phyloP scores from a whole-genome alignment of 495 filamentous ascomycete species.

The Podospora sp. region DNA sequence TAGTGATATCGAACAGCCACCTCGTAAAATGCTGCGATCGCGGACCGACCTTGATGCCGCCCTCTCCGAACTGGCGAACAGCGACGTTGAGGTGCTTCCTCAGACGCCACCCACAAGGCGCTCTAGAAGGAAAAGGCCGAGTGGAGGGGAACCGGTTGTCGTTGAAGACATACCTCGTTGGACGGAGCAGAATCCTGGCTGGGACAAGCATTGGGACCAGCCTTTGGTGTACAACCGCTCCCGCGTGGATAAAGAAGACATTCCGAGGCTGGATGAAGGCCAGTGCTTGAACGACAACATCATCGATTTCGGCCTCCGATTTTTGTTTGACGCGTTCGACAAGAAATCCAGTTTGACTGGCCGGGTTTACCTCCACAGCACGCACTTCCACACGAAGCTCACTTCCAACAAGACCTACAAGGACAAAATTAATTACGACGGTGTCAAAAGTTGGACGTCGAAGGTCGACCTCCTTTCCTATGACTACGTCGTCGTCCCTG shows the following conservation, averaged over 20 bases:
- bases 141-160: not conserved
- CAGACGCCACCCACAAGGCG: not conserved
- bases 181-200: slow-evolving; percentile 45
- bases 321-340: slow-evolving; percentile 66
- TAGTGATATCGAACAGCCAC: not conserved
- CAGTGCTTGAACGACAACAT: slow-evolving; percentile 92
- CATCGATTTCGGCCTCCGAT: slow-evolving; percentile 81
- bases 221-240: slow-evolving; percentile 72
- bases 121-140: slow-evolving; percentile 8
- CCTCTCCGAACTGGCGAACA: not conserved
- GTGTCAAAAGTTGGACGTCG: slow-evolving; percentile 86
- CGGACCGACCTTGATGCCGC: no score
- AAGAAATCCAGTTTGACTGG: slow-evolving; percentile 58
- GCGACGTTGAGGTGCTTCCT: not conserved
- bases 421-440: slow-evolving; percentile 71
- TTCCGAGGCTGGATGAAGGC: slow-evolving; percentile 77
- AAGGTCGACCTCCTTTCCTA: slow-evolving; percentile 82
- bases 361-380: slow-evolving; percentile 84
- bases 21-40: no score
- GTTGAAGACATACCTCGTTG: slow-evolving; percentile 33
- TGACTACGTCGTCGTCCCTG: slow-evolving; percentile 88
- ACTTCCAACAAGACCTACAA: slow-evolving; percentile 50
- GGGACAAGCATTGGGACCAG: slow-evolving; percentile 51
- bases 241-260: slow-evolving; percentile 77
- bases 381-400: slow-evolving; percentile 84